Percentiles rank a stretch among this genome's conserved stretches.
Evolutionary conservation across 441 rosid genomes (phyloP).

Genomic region (Eutrema salsugineum): DNA sequence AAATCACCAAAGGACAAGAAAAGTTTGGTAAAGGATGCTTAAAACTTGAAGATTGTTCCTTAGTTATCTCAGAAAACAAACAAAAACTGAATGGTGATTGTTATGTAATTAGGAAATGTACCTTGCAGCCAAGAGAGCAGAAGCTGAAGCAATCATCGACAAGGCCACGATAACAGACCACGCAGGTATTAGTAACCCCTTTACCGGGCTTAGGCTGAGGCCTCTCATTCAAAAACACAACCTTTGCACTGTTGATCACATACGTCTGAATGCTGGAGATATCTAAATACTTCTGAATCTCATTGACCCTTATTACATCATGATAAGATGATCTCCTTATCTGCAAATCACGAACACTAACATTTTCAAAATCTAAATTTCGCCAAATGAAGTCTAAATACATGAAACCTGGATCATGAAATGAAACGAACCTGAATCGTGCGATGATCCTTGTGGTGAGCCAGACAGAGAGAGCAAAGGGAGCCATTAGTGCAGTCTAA

Average conservation of each 20-base stretch:
- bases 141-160: conserved; percentile 74
- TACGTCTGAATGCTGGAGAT: conserved; percentile 79
- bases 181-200: conserved; percentile 80
- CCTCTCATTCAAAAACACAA: conserved; percentile 84
- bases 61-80: neutral
- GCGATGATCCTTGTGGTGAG: conserved; percentile 64
- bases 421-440: conserved; percentile 59
- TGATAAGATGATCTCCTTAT: conserved; percentile 94
- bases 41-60: neutral
- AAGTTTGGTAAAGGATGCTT: neutral
- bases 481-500: conserved; percentile 73
- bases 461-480: conserved; percentile 69
- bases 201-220: conserved; percentile 90
- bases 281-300: conserved; percentile 74
- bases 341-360: conserved; percentile 31
- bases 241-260: conserved; percentile 88
- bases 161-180: conserved; percentile 85
- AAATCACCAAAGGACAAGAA: neutral
- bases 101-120: conserved; percentile 15
- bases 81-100: conserved; percentile 2
- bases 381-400: neutral
- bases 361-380: neutral
- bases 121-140: conserved; percentile 98
- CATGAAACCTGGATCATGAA: neutral
- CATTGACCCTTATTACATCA: conserved; percentile 87